A percentile compares a stretch with the other conserved stretches of the same genome.
Evolutionary conservation across 139 green algal species (phyloP).

Genomic region (Picochlorum sp.): DNA sequence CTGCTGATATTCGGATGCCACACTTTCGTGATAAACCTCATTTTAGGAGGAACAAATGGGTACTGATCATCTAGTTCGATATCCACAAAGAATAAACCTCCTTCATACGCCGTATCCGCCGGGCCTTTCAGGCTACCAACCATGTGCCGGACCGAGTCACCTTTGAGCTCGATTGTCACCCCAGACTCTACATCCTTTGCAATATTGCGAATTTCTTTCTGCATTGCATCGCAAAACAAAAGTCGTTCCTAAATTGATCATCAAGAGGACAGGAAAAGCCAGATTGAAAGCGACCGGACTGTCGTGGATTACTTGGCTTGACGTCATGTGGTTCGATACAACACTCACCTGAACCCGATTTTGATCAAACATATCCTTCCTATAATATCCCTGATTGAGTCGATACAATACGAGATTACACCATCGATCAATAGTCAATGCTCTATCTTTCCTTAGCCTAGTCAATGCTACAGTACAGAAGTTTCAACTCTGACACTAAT

Average conservation of each 20-base stretch:
- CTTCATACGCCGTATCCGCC: conserved; percentile 77
- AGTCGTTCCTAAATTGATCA: no score
- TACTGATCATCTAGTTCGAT: conserved; percentile 82
- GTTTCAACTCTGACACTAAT: no score
- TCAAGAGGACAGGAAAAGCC: no score
- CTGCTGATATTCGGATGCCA: conserved; percentile 98
- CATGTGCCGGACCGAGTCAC: conserved; percentile 53
- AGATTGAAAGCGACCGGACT: neutral
- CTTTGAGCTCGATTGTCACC: conserved; percentile 63
- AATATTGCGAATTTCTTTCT: conserved; percentile 87
- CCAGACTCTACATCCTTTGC: conserved; percentile 60
- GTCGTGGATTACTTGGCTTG: neutral
- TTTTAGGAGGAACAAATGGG: conserved; percentile 96
- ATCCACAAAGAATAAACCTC: conserved; percentile 66
- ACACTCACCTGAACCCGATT: neutral
- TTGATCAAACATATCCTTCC: no score
- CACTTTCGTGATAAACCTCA: conserved; percentile 93
- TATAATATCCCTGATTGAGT: no score
- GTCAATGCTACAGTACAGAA: no score
- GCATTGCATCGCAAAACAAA: no score
- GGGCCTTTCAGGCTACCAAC: conserved; percentile 65
- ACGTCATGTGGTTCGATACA: neutral
- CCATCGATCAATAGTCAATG: no score
- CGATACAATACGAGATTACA: no score
- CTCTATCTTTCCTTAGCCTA: no score